Evolutionary conservation across 129 eudicot genomes (phyloP), one percentile per base, ranked within the genome.

Genomic region (Glebionis coronaria): DNA sequence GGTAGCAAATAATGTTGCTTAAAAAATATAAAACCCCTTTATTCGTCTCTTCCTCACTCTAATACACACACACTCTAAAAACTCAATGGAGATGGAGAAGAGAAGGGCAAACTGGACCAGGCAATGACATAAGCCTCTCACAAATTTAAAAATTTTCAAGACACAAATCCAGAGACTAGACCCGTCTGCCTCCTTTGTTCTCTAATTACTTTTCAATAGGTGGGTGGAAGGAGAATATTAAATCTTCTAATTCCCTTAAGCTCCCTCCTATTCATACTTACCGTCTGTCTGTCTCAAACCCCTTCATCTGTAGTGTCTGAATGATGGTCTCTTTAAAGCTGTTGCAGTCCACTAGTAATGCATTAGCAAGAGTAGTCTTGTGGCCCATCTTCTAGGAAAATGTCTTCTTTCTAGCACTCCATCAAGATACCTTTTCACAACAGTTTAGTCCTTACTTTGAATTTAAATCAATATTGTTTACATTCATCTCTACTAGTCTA

Each of bases 371-470:
- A 73, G 50, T 55, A 73, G 72, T 44, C 59, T 65, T 65, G 35
- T 64, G 77, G 19, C 77, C 77, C 78, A 73, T 73, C 66, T 45
- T 25, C 44, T 64, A 55, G 64, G 54, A 73, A 73, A 65, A 54
- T 65, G 40, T 65, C 63, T 65, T 64, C 71, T 73, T 73, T 65
- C 72, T 73, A 55, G 65, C 60, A 28, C 77, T 73, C 71, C 64
- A 65, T 73, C 57, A 73, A 56, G 72, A 73, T 73, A 55, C 72
- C 72, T 55, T 63, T 56, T 73, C 56, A 56, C 66, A 65, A 65
- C 56, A 72, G 46, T 54, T 65, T 12, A 55, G 15, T 56, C 58
- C 72, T 28, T 71, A 44, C 40, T 55, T 65, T 20, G 40, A 19
- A 66, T 50, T 49, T 46, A 59, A 12, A 46, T 28, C 50, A 47